phyloP scores from a whole-genome alignment of 2,329 filamentous ascomycete species.

The Whalleya microplaca region DNA sequence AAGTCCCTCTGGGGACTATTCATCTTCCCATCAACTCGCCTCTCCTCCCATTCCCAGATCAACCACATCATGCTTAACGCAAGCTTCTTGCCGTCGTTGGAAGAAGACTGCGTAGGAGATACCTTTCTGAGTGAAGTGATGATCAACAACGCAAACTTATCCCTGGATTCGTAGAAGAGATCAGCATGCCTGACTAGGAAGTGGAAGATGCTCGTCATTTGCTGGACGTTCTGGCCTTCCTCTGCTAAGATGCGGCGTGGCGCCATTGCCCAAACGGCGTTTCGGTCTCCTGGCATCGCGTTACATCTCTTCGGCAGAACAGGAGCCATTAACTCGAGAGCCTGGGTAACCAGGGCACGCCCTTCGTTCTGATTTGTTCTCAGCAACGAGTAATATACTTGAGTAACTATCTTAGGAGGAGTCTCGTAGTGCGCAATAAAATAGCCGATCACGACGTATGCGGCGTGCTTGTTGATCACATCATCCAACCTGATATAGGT shows the following conservation, averaged over 20 bases:
- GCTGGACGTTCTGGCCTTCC: conserved; percentile 91
- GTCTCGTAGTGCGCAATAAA: conserved; percentile 98
- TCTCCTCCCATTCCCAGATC: conserved; percentile 91
- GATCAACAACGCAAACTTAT: conserved; percentile 87
- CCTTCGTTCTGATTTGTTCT: conserved; percentile 96
- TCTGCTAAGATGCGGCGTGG: conserved; percentile 90
- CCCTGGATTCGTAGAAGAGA: conserved; percentile 91
- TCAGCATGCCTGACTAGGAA: conserved; percentile 92
- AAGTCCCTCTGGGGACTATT: conserved; percentile 44
- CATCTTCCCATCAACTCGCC: conserved; percentile 68
- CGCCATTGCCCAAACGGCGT: conserved; percentile 86
- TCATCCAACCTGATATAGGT: conserved; percentile 98
- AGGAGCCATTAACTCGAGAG: conserved; percentile 91
- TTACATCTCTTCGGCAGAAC: conserved; percentile 85
- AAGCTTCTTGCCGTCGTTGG: conserved; percentile 88
- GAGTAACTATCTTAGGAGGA: conserved; percentile 90
- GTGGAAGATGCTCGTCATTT: conserved; percentile 96
- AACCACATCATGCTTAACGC: conserved; percentile 88
- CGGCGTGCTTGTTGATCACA: conserved; percentile 98
- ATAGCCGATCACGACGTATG: conserved; percentile 95
- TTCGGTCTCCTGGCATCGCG: conserved; percentile 67
- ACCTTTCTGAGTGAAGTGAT: conserved; percentile 89
- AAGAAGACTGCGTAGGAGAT: conserved; percentile 78
- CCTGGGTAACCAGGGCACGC: conserved; percentile 87
- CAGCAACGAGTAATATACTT: conserved; percentile 90